Evolutionary conservation across 2,329 filamentous ascomycete genomes (phyloP).

Genomic region (Colletotrichum melonis): DNA sequence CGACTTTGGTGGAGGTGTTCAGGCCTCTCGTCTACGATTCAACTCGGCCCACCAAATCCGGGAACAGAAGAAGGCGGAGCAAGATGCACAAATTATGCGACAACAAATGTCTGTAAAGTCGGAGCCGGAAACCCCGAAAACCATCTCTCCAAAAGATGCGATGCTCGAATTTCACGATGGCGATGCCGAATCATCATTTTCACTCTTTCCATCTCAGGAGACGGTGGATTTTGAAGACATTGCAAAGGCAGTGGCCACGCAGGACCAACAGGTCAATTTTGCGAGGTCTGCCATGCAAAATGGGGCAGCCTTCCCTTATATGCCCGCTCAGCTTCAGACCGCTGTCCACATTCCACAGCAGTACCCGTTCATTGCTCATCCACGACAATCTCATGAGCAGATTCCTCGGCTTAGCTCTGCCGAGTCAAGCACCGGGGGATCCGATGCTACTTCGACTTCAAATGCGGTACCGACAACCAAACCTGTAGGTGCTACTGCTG

Average conservation of each 20-base stretch:
- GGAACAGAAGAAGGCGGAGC: slow-evolving; percentile 70
- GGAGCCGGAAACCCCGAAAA: slow-evolving; percentile 72
- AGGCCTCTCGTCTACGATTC: slow-evolving; percentile 45
- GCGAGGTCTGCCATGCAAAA: not conserved
- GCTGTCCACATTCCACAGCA: slow-evolving; percentile 60
- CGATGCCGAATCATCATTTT: slow-evolving; percentile 76
- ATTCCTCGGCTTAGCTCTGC: slow-evolving; percentile 55
- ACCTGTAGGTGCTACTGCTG: slow-evolving; percentile 74
- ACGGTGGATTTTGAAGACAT: slow-evolving; percentile 56
- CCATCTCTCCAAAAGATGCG: slow-evolving; percentile 95
- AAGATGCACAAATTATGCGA: slow-evolving; percentile 61
- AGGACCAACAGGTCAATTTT: slow-evolving; percentile 2
- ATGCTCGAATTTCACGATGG: slow-evolving; percentile 84
- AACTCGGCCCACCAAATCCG: slow-evolving; percentile 69
- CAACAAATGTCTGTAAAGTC: slow-evolving; percentile 53
- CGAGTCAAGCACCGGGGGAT: slow-evolving; percentile 48
- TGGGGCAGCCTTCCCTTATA: slow-evolving; percentile 38
- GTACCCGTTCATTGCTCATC: slow-evolving; percentile 60
- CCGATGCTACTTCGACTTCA: slow-evolving; percentile 40
- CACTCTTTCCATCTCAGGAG: slow-evolving; percentile 77
- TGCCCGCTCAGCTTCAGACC: slow-evolving; percentile 49
- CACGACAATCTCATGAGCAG: slow-evolving; percentile 46
- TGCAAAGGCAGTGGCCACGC: slow-evolving; percentile 38
- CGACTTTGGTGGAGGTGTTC: slow-evolving; percentile 52
- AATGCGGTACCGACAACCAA: slow-evolving; percentile 50